Base-by-base conservation (phyloP, 495 filamentous ascomycete genomes). In the Penicillium subrubescens region DNA sequence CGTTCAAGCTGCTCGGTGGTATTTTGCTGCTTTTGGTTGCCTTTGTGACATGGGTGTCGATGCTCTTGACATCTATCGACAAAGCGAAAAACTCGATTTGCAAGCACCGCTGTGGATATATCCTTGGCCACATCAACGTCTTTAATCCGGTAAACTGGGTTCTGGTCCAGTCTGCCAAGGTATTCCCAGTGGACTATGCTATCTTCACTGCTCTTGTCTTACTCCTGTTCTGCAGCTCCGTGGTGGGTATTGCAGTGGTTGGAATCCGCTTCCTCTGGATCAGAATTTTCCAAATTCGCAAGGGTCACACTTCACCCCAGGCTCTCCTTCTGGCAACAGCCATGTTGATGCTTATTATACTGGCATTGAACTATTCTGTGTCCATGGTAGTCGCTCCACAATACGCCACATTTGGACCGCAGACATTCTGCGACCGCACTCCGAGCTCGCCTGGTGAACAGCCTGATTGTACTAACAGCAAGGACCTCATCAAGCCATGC, bases 181-280 rank as follows among this genome's bases (percentile, higher is more conserved):
- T 90, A 11, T 98, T 97, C 77, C 95, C 95, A 0, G 83, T 97
- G 60, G 95, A 99, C 76, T 98, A 98, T 73, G 82, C 91, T 34
- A 82, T 99, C 37, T 96, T 95, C 80, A 88, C 90, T 0, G 76
- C 94, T 0, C 78, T 99, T 14, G 87, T 95, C 15, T 78, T 97
- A 0, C 84, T 97, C 62, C 86, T 98, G 69, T 99, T 98, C 82
- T 85, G 82, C 79, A 88, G 88, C 74, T 92, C 92, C 21, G 87
- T 98, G 56, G 86, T 92, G 29, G 96, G 95, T 48, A 87, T 97
- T 44, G 89, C 92, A 33, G 84, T 85, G 27, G 84, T 98, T 57
- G 95, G 95, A 39, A 97, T 99, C 69, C 89, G 95, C 57, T 97
- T 99, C 82, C 83, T 99, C 52, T 99, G 96, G 96, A 77, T 98